Evolutionary conservation across 345 rosid genomes (phyloP).

Genomic region (Populus ilicifolia): DNA sequence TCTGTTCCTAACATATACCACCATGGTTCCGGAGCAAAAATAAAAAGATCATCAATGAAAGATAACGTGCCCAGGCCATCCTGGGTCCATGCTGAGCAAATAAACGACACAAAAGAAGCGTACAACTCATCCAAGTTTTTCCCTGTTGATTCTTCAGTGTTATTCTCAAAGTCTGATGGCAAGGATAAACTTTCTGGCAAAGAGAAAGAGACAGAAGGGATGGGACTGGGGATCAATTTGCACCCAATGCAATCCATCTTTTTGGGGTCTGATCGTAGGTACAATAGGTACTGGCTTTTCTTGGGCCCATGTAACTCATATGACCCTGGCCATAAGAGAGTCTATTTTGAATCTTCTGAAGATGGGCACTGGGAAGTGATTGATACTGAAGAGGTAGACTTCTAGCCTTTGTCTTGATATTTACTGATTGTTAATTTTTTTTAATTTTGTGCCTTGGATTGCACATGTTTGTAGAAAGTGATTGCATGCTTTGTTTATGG

Average conservation of each 20-base stretch:
- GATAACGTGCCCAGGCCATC: slow-evolving; percentile 48
- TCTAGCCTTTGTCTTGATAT: slow-evolving; percentile 1
- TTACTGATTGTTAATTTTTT: background rate
- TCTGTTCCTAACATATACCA: slow-evolving; percentile 39
- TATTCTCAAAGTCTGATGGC: slow-evolving; percentile 27
- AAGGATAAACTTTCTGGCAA: slow-evolving; percentile 26
- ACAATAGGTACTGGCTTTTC: slow-evolving; percentile 97
- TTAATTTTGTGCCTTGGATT: background rate
- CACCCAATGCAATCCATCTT: slow-evolving; percentile 88
- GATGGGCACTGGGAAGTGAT: slow-evolving; percentile 98
- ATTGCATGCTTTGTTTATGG: background rate
- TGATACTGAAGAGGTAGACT: slow-evolving; percentile 71
- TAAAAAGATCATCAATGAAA: slow-evolving; percentile 62
- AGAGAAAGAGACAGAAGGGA: slow-evolving; percentile 30
- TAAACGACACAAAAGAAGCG: slow-evolving; percentile 30
- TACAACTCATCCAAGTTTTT: slow-evolving; percentile 40
- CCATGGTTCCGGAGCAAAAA: slow-evolving; percentile 83
- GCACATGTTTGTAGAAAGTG: background rate
- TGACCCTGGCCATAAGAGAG: slow-evolving; percentile 94
- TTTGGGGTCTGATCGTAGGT: slow-evolving; percentile 95
- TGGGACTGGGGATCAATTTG: slow-evolving; percentile 31
- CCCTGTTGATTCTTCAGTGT: slow-evolving; percentile 69
- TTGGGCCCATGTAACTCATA: slow-evolving; percentile 77
- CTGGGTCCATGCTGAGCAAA: slow-evolving; percentile 56
- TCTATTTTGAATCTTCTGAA: slow-evolving; percentile 96